Evolutionary conservation across 208 protist species (phyloP), one percentile per base, ranked within the genome.

Genomic region (Jaenimonas drosophilae): DNA sequence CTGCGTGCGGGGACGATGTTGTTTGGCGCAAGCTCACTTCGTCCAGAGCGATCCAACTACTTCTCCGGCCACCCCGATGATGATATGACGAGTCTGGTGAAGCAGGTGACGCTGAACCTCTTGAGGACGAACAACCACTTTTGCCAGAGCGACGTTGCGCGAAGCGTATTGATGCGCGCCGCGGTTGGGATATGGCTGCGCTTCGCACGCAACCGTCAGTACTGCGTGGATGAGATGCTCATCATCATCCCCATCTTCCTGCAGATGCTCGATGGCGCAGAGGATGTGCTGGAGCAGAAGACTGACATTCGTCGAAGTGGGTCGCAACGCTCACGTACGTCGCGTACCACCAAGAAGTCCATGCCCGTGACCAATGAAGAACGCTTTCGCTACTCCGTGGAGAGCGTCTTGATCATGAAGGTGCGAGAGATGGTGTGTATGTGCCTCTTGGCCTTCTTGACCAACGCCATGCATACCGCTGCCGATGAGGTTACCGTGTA

Each of bases 81-180:
- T 44, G 54, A 70, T 16, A 62, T 89, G 45, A 74, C 59, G 3
- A 11, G 20, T 23, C 9, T 59, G 26, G 43, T 83, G 21, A 89
- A 89, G 59, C 20, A 34, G 26, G 62, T 54, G 1, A 65, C 64
- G 0, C 19, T 78, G n/a, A 24, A 48, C 21, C 50, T 83, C 30
- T 60, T 89, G 31, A 62, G 61, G n/a, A 59, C 80, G 19, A 89
- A 89, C 32, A 53, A 70, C 17, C 58, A 70, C 44, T 77, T 89
- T 61, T 58, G 77, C 17, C 66, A 76, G 34, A 54, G 61, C 32
- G 73, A 85, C 41, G 54, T 57, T 0, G 43, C 34, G 0, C 67
- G 75, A 23, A 85, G 57, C 46, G 33, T 57, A 32, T 55, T 85
- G 26, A 40, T 89, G 44, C 71, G 64, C 29, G 40, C 62, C 3